Percentiles rank a stretch among this genome's conserved stretches.
phyloP scores from a whole-genome alignment of 2,329 filamentous ascomycete species.

The Zelopaecilomyces penicillatus region DNA sequence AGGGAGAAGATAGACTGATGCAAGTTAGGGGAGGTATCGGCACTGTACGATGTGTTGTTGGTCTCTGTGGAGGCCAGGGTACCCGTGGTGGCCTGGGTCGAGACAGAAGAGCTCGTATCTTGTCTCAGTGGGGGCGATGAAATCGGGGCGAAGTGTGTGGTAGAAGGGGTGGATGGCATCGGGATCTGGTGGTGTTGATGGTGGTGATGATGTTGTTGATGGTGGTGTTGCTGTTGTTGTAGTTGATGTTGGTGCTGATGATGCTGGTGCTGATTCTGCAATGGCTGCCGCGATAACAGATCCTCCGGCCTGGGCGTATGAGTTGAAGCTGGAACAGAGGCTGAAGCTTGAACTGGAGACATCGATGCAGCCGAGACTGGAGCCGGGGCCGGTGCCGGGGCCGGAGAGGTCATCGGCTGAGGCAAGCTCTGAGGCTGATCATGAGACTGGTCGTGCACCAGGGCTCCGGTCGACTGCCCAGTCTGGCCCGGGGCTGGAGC shows the following conservation, averaged over 20 bases:
- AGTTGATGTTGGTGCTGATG: conserved; percentile 10
- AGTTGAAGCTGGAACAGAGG: conserved; percentile 1
- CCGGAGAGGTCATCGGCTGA: conserved; percentile 6
- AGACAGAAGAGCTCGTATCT: conserved; percentile 46
- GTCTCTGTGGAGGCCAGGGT: conserved; percentile 37
- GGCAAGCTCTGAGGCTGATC: conserved; percentile 4
- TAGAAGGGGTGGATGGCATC: conserved; percentile 11
- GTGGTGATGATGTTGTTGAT: conserved; percentile 12
- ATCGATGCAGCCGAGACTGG: conserved; percentile 7
- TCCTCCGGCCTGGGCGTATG: conserved; percentile 7
- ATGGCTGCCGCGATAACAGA: conserved; percentile 7
- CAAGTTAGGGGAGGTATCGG: conserved; percentile 42
- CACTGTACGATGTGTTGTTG: conserved; percentile 42
- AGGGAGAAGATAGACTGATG: conserved; percentile 47
- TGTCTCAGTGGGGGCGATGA: conserved; percentile 30
- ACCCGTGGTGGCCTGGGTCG: conserved; percentile 41
- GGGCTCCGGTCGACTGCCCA: conserved; percentile 4
- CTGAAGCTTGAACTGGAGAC: conserved; percentile 9
- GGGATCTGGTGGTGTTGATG: conserved; percentile 2
- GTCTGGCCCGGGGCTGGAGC: conserved; percentile 7
- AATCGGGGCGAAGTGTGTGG: conserved; percentile 15
- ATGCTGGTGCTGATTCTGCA: conserved; percentile 18
- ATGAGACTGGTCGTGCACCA: conserved; percentile 5
- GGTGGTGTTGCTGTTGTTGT: conserved; percentile 6
- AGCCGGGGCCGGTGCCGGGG: conserved; percentile 8